Base-by-base conservation (phyloP, 2,329 filamentous ascomycete genomes). In the Chrysosphaeria jannelii region DNA sequence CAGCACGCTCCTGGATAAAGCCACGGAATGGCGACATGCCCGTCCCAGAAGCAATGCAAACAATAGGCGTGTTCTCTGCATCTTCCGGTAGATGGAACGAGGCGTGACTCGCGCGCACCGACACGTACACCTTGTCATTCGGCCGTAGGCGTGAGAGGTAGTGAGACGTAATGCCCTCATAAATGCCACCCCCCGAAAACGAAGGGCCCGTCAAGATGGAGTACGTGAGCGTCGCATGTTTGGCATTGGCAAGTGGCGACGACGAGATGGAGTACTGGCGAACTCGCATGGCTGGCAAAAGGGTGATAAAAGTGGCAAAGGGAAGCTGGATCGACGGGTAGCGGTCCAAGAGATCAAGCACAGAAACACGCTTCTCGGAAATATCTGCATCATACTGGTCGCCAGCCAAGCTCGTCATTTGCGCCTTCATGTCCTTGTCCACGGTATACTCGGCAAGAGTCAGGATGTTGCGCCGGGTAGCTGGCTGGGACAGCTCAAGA, bases 401-500 rank as follows among this genome's bases (percentile, higher is more conserved):
- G 2, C 48, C 46, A 0, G 49, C 42, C 2, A 66, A 46, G 8
- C 39, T 38, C 15, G 43, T 38, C 5, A 71, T 47, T 10, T 49
- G 39, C 14, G 38, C 28, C 20, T 39, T 40, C 11, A 35, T 35
- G 4, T 28, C 21, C 2, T 34, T 26, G 16, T 35, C 32, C 13
- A 30, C 30, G 5, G 39, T 32, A 1, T 33, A 33, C 19, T 42
- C 38, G 13, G 33, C 33, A 1, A 48, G 29, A 5, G 35, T 29
- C 5, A 36, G 32, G 20, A 48, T 31, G 34, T 47, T 38, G 56
- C 56, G 11, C 40, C 64, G 70, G 6, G 67, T 75, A 2, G 66
- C 69, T 0, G 68, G 68, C 33, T 71, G 67, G 4, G 55, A 55
- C 2, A 79, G 49, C 41, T 81, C 72, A 3, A 78, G 59, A 29